Evolutionary conservation across 2,329 filamentous ascomycete genomes (phyloP), one percentile per base, ranked within the genome.

Genomic region (Albophoma yamanashiensis): DNA sequence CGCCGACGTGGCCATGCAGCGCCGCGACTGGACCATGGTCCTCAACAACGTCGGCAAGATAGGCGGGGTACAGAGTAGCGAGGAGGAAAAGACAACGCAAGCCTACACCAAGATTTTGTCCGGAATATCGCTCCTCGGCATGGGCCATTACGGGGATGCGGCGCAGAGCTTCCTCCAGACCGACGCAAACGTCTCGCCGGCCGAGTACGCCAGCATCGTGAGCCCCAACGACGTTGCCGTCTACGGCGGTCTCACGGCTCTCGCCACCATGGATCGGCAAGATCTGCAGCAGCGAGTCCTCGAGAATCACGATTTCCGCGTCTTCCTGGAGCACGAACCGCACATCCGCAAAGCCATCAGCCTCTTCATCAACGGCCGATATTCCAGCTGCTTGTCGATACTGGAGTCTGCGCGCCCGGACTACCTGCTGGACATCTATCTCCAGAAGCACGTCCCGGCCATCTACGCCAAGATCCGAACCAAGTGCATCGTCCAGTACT

Each of bases 401-500:
- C 82, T 99, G 0, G 89, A 94, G 68, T 82, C 85, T 6, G 93
- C 94, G 73, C 86, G 86, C 57, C 77, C 85, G 42, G 94, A 99
- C 73, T 97, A 94, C 71, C 80, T 92, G n/a, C 84, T 97, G 6
- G 94, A 99, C 69, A 78, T 96, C 25, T 88, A 96, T 71, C 82
- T 99, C 8, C 87, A 89, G 61, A 84, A 81, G 63, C 89, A 96
- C 64, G 78, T 97, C 22, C 70, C 81, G 43, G 75, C 77, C 1
- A 79, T 99, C 25, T 94, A 92, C 75, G 78, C 82, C 14, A 78
- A 79, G 56, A 92, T 99, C 66, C 86, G 94, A 61, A 89, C 83
- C 68, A 97, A 97, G 77, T 93, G 92, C 68, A 97, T 99, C 61
- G 84, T 92, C 31, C 91, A 96, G 69, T 97, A 97, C 75, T 89